Conservation (phyloP, 1,284 basidiomycete species). For the Vanrija sp. region DNA sequence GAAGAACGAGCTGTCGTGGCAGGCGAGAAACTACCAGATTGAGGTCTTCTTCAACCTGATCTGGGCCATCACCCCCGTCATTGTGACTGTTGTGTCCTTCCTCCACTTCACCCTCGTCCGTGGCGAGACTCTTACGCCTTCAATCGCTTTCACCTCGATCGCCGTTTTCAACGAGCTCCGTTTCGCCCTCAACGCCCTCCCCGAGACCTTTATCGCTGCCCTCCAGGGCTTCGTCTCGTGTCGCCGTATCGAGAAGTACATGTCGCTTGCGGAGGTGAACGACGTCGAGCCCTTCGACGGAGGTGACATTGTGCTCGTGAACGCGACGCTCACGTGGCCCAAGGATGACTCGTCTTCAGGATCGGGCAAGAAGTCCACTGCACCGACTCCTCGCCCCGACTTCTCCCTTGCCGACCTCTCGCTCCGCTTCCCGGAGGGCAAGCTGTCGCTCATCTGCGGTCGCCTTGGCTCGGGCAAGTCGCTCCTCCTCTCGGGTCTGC, state of each 20-base stretch:
- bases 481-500: conserved; percentile 68
- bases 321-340: conserved; percentile 86
- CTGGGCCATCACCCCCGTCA: conserved; percentile 55
- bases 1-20: conserved; percentile 73
- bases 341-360: conserved; percentile 54
- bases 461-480: conserved; percentile 69
- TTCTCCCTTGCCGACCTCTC: conserved; percentile 78
- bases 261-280: conserved; percentile 65
- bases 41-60: conserved; percentile 78
- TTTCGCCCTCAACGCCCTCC: conserved; percentile 67
- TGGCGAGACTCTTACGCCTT: conserved; percentile 67
- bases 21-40: conserved; percentile 77
- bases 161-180: conserved; percentile 80
- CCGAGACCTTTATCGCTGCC: conserved; percentile 83
- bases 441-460: conserved; percentile 77
- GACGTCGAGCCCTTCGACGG: conserved; percentile 57
- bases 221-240: conserved; percentile 78
- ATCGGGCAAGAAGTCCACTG: conserved; percentile 49
- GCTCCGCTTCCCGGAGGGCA: conserved; percentile 70
- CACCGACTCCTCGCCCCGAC: conserved; percentile 68
- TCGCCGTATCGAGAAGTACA: conserved; percentile 85
- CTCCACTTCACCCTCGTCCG: conserved; percentile 61
- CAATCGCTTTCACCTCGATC: conserved; percentile 70
- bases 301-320: conserved; percentile 64
- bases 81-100: conserved; percentile 49